A percentile compares a stretch with the other conserved stretches of the same genome.
phyloP scores from a whole-genome alignment of 441 rosid species.

The Dalechampia spathulata region DNA sequence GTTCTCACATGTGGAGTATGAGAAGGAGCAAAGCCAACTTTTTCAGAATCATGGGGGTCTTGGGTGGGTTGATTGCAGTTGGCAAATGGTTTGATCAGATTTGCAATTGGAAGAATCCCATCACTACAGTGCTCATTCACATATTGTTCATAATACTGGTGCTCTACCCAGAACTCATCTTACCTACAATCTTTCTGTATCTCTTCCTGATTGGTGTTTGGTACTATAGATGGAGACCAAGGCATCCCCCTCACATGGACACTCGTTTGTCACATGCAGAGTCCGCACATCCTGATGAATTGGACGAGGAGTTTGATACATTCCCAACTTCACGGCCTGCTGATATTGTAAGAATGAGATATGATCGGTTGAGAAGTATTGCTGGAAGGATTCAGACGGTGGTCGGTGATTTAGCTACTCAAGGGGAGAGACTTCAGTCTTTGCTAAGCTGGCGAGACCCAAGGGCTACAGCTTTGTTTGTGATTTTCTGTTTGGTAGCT shows the following conservation, averaged over 20 bases:
- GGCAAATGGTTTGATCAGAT: conserved; percentile 95
- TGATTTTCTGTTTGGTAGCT: conserved; percentile 73
- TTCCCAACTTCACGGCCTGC: conserved; percentile 75
- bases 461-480: conserved; percentile 77
- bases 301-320: conserved; percentile 90
- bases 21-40: conserved; percentile 96
- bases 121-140: conserved; percentile 86
- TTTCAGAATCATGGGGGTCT: conserved; percentile 81
- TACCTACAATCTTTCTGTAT: conserved; percentile 89
- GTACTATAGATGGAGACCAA: conserved; percentile 92
- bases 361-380: conserved; percentile 82
- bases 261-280: conserved; percentile 91
- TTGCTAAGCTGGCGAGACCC: conserved; percentile 98
- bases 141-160: conserved; percentile 82
- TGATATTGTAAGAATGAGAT: conserved; percentile 81
- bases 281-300: conserved; percentile 77
- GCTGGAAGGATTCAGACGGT: conserved; percentile 94
- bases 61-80: conserved; percentile 70
- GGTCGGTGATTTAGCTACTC: conserved; percentile 92
- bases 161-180: conserved; percentile 84
- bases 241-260: conserved; percentile 98
- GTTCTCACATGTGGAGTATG: conserved; percentile 99
- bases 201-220: conserved; percentile 91
- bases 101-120: conserved; percentile 90
- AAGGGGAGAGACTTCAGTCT: conserved; percentile 91